Percentiles rank a stretch among this genome's conserved stretches.
Evolutionary conservation across 176 grass and related monocot species (phyloP).

Genomic region (Aegilops tauschii): DNA sequence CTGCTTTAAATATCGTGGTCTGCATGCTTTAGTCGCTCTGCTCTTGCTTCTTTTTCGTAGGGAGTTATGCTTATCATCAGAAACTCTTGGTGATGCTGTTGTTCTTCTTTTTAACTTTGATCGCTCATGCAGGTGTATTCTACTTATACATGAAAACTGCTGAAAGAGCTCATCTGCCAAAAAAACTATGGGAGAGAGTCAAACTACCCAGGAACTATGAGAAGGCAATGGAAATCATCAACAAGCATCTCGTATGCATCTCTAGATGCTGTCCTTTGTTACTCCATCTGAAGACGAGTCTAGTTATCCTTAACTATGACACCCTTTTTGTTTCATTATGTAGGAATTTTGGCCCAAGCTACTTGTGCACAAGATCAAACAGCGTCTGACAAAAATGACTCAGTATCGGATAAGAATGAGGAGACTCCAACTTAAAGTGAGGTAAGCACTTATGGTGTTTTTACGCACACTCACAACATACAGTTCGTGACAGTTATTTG

Average conservation of each 20-base stretch:
- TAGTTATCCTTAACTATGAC: not conserved
- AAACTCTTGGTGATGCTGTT: not conserved
- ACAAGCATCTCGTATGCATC: constrained; percentile 48
- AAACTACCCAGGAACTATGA: constrained; percentile 93
- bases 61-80: not conserved
- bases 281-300: not conserved
- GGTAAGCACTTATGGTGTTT: constrained; percentile 21
- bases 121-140: constrained; percentile 63
- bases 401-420: constrained; percentile 96
- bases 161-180: constrained; percentile 94
- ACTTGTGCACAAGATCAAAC: constrained; percentile 95
- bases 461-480: not conserved
- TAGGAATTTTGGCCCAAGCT: constrained; percentile 98
- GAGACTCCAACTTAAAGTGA: constrained; percentile 93
- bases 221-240: constrained; percentile 78
- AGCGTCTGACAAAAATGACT: constrained; percentile 94
- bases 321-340: constrained; percentile 17
- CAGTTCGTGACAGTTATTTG: not conserved
- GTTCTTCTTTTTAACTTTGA: not conserved
- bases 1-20: not conserved
- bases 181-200: constrained; percentile 92
- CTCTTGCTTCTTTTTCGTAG: not conserved
- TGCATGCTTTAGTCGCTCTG: not conserved
- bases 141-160: constrained; percentile 99
- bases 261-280: not conserved